A percentile compares a stretch with the other conserved stretches of the same genome.
These are phyloP conservation scores for Phylloporus sp. DNA, from an alignment of 768 basidiomycete species.

Conservation along the genomic window DNA sequence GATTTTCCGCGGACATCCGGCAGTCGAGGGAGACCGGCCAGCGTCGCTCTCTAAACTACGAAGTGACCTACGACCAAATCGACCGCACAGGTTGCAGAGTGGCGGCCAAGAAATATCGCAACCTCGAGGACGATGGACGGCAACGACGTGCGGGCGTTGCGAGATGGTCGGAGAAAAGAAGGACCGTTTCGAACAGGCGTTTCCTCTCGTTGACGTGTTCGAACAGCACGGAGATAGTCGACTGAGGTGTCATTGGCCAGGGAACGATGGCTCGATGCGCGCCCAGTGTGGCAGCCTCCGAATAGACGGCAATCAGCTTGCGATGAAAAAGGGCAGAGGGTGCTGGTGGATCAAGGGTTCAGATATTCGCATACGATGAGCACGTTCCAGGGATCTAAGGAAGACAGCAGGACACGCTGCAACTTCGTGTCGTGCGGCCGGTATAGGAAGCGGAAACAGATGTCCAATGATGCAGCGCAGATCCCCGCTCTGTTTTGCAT, in stretches of 20 bases:
- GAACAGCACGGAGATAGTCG: slow-evolving; percentile 9
- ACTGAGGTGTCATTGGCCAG: slow-evolving; percentile 3
- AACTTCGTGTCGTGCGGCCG: slow-evolving; percentile 1
- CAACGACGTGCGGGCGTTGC: neutral
- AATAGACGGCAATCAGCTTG: slow-evolving; percentile 3
- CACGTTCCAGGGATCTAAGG: slow-evolving; percentile 20
- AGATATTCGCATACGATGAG: neutral
- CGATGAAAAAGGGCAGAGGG: slow-evolving; percentile 1
- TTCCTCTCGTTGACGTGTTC: slow-evolving; percentile 1
- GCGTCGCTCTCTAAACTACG: neutral
- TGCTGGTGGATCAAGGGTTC: slow-evolving; percentile 18
- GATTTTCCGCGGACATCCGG: neutral
- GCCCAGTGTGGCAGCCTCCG: slow-evolving; percentile 18
- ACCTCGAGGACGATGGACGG: neutral
- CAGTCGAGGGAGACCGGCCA: no score
- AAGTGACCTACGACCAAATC: neutral
- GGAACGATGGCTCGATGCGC: neutral
- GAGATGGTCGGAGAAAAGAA: slow-evolving; percentile 5
- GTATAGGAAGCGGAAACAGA: neutral
- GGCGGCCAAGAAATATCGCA: neutral
- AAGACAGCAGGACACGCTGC: slow-evolving; percentile 6
- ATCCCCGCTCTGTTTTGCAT: neutral
- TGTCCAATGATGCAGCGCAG: neutral
- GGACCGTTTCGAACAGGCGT: neutral
- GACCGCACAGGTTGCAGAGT: neutral